These are phyloP conservation scores for Umbelopsis sp. DNA, from an alignment of 192 early-diverging fungal species.

Conservation along the genomic window DNA sequence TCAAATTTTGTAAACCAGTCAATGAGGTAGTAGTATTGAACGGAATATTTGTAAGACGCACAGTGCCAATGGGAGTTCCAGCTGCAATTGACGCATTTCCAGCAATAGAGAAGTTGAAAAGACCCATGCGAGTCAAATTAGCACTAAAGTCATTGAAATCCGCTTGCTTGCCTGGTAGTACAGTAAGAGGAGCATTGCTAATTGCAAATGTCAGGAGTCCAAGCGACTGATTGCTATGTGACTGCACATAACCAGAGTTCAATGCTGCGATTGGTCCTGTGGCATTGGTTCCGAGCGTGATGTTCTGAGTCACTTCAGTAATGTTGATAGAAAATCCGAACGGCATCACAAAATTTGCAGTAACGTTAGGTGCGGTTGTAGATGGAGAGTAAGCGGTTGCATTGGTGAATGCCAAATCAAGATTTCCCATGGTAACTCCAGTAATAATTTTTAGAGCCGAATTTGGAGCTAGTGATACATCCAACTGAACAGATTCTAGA, in stretches of 20 bases:
- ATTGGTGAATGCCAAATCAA: slow-evolving; percentile 55
- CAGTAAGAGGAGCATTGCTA: slow-evolving; percentile 44
- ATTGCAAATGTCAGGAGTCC: slow-evolving; percentile 55
- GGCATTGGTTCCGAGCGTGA: slow-evolving; percentile 42
- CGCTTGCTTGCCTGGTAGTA: slow-evolving; percentile 44
- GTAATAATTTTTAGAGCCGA: slow-evolving; percentile 53
- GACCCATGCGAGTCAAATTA: slow-evolving; percentile 43
- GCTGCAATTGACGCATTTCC: slow-evolving; percentile 55
- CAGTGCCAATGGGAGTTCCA: slow-evolving; percentile 56
- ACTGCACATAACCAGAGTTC: slow-evolving; percentile 28
- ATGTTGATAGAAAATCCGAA: slow-evolving; percentile 64
- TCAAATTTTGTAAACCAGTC: slow-evolving; percentile 62
- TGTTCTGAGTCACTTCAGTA: slow-evolving; percentile 54
- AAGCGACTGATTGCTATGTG: slow-evolving; percentile 43
- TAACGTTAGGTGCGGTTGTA: slow-evolving; percentile 47
- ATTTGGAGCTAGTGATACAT: slow-evolving; percentile 48
- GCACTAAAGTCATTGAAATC: slow-evolving; percentile 58
- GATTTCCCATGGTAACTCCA: slow-evolving; percentile 50
- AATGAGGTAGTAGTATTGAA: slow-evolving; percentile 56
- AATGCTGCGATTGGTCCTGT: slow-evolving; percentile 37
- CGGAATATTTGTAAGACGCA: slow-evolving; percentile 51
- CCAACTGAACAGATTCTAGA: slow-evolving; percentile 53
- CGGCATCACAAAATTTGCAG: slow-evolving; percentile 58
- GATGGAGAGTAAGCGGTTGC: slow-evolving; percentile 52
- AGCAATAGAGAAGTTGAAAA: slow-evolving; percentile 46